Evolutionary conservation across 108 stramenopile species (phyloP).

Genomic region (Nannochloropsis salina): DNA sequence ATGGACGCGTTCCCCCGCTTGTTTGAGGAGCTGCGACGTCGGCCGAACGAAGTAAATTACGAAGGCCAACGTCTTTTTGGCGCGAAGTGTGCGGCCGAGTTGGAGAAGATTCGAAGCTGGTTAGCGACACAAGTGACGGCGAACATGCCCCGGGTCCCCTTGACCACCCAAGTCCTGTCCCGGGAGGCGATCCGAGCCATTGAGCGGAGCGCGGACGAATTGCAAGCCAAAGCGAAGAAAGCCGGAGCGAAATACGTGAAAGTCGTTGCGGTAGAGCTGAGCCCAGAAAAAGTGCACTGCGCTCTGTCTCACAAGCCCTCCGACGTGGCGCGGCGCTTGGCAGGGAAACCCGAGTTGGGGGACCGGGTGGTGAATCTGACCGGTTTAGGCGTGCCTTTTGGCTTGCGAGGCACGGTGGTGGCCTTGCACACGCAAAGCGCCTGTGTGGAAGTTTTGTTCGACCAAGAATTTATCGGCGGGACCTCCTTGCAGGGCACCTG

Average conservation of each 20-base stretch:
- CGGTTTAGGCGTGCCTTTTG: conserved; percentile 86
- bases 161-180: conserved; percentile 78
- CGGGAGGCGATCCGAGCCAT: conserved; percentile 77
- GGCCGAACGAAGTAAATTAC: conserved; percentile 75
- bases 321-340: conserved; percentile 13
- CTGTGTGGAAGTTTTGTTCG: conserved; percentile 97
- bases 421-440: conserved; percentile 76
- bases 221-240: conserved; percentile 64
- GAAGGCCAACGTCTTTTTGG: conserved; percentile 70
- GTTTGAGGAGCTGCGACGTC: conserved; percentile 64
- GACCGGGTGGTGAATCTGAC: conserved; percentile 87
- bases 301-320: not conserved
- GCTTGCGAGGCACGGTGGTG: conserved; percentile 89
- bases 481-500: conserved; percentile 82
- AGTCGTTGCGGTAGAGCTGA: not conserved
- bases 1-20: conserved; percentile 76
- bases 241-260: conserved; percentile 36
- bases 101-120: conserved; percentile 73
- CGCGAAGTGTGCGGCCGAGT: not conserved
- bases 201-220: conserved; percentile 80
- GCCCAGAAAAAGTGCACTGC: conserved; percentile 13
- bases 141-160: conserved; percentile 76
- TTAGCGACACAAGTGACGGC: conserved; percentile 73
- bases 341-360: conserved; percentile 68
- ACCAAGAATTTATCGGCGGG: conserved; percentile 95